Evolutionary conservation across 768 basidiomycete genomes (phyloP), one percentile per base, ranked within the genome.

Genomic region (Russula sp.): DNA sequence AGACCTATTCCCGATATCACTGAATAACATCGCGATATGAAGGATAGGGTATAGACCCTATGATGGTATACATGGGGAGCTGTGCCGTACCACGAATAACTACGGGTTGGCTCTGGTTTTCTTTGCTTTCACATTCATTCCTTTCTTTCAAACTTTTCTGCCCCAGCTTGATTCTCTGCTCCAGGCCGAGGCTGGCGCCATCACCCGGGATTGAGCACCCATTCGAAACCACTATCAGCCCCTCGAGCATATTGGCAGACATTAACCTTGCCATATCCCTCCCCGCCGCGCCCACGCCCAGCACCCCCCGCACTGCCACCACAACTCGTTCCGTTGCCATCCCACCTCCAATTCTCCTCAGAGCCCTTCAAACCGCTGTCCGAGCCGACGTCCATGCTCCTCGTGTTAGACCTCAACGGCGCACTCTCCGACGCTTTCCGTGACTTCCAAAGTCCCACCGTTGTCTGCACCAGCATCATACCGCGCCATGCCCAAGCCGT

Each of bases 391-490:
- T 78, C 84, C 25, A 91, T 90, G 68, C 79, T 91, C 1, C 77
- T 91, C 52, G 78, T 91, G 5, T 78, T 92, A 7, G 89, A 92
- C 69, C 75, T 89, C 32, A 89, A 91, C 65, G 89, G 89, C 14
- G 89, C 14, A 85, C 87, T 0, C 79, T 91, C 16, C 78, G 90
- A 29, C 75, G 82, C 35, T 84, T 88, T 34, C 73, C 78, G 0
- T 78, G 77, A 56, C 32, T 51, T 13, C 60, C 47, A 4, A 51
- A 56, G 25, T 54, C 50, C 46, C 18, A 6, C 20, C 63, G 49
- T 7, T 47, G 39, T 16, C 36, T 29, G 1, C 34, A 47, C 4
- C 16, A 29, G 3, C 48, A 61, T 35, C 69, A 7, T 79, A 81
- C 8, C 60, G 72, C 1, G 76, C 79, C 9, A 74, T 88, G 65